Conservation (phyloP, 371 early-diverging fungal genomes). For the Mucor racemosus region DNA sequence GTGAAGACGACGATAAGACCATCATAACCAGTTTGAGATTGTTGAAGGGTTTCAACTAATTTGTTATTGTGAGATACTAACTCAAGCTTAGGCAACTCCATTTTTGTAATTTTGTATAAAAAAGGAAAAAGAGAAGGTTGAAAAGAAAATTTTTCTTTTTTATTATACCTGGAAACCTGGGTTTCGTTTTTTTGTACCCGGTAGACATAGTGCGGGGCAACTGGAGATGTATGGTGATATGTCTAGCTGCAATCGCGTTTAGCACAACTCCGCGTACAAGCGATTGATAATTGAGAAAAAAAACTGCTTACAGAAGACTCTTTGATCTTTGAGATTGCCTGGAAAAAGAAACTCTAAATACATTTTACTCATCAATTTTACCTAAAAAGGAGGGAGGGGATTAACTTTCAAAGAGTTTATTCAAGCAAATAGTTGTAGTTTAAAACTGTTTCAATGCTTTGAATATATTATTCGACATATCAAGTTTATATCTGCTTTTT, state of each 20-base stretch:
- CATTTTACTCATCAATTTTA: no score
- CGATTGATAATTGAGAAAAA: not conserved
- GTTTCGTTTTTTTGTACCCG: constrained; percentile 5
- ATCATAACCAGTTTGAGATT: constrained; percentile 24
- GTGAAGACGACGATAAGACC: constrained; percentile 48
- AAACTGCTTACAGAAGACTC: no score
- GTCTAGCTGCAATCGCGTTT: not conserved
- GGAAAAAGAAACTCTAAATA: no score
- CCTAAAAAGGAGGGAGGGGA: no score
- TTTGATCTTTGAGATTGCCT: no score
- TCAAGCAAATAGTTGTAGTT: no score
- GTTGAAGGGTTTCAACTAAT: not conserved
- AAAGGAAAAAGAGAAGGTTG: not conserved
- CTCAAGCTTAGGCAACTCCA: constrained; percentile 24
- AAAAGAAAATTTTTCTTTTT: constrained; percentile 15
- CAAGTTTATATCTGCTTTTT: no score
- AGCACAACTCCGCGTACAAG: not conserved
- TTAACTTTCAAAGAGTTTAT: no score
- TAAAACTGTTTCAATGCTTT: no score
- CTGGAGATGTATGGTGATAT: not conserved
- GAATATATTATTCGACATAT: no score
- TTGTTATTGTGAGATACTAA: constrained; percentile 2
- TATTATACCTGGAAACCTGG: not conserved
- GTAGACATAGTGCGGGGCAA: not conserved
- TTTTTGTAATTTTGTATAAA: constrained; percentile 4